Evolutionary conservation across 768 basidiomycete species (phyloP).

Genomic region (Boletus rubroflammeus): DNA sequence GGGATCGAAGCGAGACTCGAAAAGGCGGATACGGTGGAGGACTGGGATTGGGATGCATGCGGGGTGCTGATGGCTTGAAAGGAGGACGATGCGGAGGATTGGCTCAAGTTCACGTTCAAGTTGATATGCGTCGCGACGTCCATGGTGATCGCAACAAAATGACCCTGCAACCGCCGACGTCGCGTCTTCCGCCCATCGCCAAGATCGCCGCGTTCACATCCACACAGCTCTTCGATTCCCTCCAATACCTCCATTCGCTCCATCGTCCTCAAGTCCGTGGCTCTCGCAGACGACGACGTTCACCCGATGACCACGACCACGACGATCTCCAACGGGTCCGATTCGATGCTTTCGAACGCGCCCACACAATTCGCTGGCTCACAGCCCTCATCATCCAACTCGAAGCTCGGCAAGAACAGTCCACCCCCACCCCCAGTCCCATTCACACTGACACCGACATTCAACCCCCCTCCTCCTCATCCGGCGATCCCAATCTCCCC

Average conservation of each 20-base stretch:
- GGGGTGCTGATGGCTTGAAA: not conserved
- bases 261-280: slow-evolving; percentile 65
- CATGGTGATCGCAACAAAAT: not conserved
- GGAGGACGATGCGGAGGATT: slow-evolving; percentile 5
- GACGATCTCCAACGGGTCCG: slow-evolving; percentile 34
- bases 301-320: not conserved
- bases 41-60: slow-evolving; percentile 15
- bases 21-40: slow-evolving; percentile 13
- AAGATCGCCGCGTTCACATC: slow-evolving; percentile 36
- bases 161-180: slow-evolving; percentile 41
- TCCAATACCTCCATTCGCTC: slow-evolving; percentile 49
- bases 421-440: not conserved
- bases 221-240: slow-evolving; percentile 38
- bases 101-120: slow-evolving; percentile 11
- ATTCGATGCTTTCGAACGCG: slow-evolving; percentile 65
- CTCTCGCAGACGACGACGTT: slow-evolving; percentile 39
- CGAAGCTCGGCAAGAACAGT: slow-evolving; percentile 5
- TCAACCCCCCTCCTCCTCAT: not conserved
- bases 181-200: slow-evolving; percentile 51
- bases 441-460: not conserved
- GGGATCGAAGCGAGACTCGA: slow-evolving; percentile 16
- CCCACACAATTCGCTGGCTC: slow-evolving; percentile 71
- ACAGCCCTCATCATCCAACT: slow-evolving; percentile 54
- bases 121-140: slow-evolving; percentile 4
- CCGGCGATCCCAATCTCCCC: not conserved